Evolutionary conservation across 805 yeast species (phyloP).

Genomic region (Hanseniaspora mollemarum): DNA sequence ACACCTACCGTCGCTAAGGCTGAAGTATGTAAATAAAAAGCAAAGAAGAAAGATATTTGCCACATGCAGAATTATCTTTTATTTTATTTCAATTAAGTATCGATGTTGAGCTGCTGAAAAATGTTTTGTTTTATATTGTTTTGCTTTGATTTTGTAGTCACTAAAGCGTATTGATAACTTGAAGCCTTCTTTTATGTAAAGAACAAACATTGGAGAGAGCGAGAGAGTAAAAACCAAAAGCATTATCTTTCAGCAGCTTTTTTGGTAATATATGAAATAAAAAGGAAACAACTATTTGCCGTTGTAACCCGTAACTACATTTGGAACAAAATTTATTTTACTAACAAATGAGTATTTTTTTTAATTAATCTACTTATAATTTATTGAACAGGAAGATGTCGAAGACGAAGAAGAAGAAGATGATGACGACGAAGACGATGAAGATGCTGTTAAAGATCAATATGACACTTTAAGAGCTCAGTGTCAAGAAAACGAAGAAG

Average conservation of each 20-base stretch:
- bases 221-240: no score
- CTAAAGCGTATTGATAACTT: no score
- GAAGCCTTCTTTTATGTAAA: no score
- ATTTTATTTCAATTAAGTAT: no score
- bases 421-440: constrained; percentile 58
- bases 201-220: no score
- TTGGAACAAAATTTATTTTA: neutral
- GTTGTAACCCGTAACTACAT: no score
- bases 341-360: constrained; percentile 18
- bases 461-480: constrained; percentile 54
- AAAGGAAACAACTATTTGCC: no score
- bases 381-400: constrained; percentile 28
- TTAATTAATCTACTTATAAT: constrained; percentile 15
- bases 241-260: no score
- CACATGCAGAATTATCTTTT: neutral
- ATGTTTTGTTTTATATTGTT: no score
- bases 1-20: constrained; percentile 76
- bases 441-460: constrained; percentile 58
- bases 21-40: constrained; percentile 32
- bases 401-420: constrained; percentile 39
- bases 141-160: no score
- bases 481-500: constrained; percentile 55
- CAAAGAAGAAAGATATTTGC: neutral
- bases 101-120: no score
- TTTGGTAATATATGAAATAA: no score